phyloP scores from a whole-genome alignment of 1,284 basidiomycete species.

The Fomitiporia mediterranea region DNA sequence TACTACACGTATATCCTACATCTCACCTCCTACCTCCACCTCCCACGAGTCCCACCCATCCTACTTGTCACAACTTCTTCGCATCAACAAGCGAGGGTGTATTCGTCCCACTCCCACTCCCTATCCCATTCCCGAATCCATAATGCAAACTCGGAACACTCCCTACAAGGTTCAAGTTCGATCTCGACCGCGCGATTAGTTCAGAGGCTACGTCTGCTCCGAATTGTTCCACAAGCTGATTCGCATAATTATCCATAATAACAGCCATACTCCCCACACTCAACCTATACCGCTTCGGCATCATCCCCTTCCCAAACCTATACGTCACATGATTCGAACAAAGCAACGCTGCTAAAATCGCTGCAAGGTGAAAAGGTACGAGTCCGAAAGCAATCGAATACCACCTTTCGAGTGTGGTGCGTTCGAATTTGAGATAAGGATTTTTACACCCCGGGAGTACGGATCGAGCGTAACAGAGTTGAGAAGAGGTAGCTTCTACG shows the following conservation, averaged over 20 bases:
- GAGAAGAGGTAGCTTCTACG: slow-evolving; percentile 59
- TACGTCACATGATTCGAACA: slow-evolving; percentile 74
- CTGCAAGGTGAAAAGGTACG: slow-evolving; percentile 50
- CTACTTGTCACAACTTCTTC: no score
- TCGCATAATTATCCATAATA: slow-evolving; percentile 68
- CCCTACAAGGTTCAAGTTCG: slow-evolving; percentile 9
- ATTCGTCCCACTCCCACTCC: no score
- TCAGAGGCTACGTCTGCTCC: slow-evolving; percentile 41
- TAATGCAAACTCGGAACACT: no score
- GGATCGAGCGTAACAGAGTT: slow-evolving; percentile 59
- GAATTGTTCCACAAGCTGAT: slow-evolving; percentile 49
- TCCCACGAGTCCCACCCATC: no score
- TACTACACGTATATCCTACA: no score
- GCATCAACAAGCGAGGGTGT: no score
- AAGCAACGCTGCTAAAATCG: slow-evolving; percentile 52
- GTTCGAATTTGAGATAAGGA: slow-evolving; percentile 50
- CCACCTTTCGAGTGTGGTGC: slow-evolving; percentile 47
- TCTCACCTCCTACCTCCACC: no score
- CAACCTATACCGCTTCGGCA: slow-evolving; percentile 65
- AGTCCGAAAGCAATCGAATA: slow-evolving; percentile 53
- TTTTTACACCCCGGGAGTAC: slow-evolving; percentile 62
- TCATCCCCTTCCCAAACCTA: slow-evolving; percentile 73
- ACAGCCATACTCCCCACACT: slow-evolving; percentile 60
- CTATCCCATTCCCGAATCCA: no score
- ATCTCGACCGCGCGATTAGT: slow-evolving; percentile 28